phyloP scores from a whole-genome alignment of 2,329 filamentous ascomycete species.

The Massarina eburnea region DNA sequence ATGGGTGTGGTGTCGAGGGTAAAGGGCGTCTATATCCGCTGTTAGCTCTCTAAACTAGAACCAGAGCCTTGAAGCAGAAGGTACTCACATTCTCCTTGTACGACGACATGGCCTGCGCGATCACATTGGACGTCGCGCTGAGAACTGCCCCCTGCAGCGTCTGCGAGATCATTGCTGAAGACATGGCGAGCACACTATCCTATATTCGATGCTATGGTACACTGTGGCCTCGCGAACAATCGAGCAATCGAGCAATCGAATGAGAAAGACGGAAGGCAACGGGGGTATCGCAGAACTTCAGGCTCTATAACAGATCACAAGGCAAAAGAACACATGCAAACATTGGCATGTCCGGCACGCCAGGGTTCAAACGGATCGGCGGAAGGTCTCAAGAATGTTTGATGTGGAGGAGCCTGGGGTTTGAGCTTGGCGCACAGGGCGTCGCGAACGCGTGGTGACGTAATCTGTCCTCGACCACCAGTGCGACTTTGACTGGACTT shows the following conservation, averaged over 20 bases:
- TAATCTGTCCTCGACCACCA: background rate
- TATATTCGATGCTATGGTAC: too few species aligned
- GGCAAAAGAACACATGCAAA: background rate
- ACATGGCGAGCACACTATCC: slow-evolving; percentile 23
- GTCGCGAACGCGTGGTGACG: background rate
- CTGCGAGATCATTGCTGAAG: slow-evolving; percentile 35
- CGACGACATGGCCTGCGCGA: slow-evolving; percentile 70
- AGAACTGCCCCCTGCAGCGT: slow-evolving; percentile 65
- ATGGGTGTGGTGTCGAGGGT: slow-evolving; percentile 67
- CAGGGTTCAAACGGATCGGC: background rate
- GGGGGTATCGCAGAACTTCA: background rate
- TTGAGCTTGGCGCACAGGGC: background rate
- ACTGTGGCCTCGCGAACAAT: background rate
- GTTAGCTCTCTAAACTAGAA: slow-evolving; percentile 5
- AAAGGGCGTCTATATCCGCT: slow-evolving; percentile 55
- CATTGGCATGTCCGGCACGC: too few species aligned
- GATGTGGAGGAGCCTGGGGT: slow-evolving; percentile 1
- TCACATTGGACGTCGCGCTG: slow-evolving; percentile 67
- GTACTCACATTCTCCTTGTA: slow-evolving; percentile 62
- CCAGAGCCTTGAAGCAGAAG: too few species aligned
- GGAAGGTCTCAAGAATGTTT: slow-evolving; percentile 16
- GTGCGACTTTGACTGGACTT: too few species aligned
- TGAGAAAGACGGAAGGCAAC: background rate
- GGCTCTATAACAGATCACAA: too few species aligned
- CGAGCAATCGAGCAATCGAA: background rate